Conservation (phyloP, 805 yeast genomes). For the Candida krabiensis region DNA sequence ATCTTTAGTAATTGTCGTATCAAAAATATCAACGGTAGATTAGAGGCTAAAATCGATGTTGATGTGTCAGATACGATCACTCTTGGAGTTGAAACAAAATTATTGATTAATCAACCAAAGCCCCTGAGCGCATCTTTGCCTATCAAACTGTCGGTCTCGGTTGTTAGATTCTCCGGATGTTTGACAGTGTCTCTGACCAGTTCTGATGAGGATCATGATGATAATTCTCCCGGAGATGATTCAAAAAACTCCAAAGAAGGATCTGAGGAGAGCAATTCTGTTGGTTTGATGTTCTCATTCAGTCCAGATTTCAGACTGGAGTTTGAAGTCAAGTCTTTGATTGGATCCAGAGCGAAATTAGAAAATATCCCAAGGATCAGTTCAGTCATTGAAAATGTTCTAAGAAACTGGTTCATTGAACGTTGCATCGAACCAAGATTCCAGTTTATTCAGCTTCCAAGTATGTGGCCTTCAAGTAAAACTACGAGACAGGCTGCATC, state of each 20-base stretch:
- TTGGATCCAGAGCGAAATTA: slow-evolving; percentile 89
- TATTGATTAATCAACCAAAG: slow-evolving; percentile 78
- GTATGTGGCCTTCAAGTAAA: slow-evolving; percentile 77
- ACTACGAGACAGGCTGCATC: slow-evolving; percentile 45
- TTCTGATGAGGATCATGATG: slow-evolving; percentile 13
- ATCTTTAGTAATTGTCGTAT: slow-evolving; percentile 92
- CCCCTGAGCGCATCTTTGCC: slow-evolving; percentile 87
- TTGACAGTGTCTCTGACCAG: slow-evolving; percentile 68
- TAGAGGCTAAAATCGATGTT: slow-evolving; percentile 89
- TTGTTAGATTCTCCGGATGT: slow-evolving; percentile 89
- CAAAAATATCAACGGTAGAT: slow-evolving; percentile 46
- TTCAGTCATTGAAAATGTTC: slow-evolving; percentile 74
- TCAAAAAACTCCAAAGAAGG: slow-evolving; percentile 6
- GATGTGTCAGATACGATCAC: slow-evolving; percentile 86
- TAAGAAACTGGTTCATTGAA: slow-evolving; percentile 88
- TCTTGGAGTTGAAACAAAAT: slow-evolving; percentile 77
- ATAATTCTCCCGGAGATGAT: not conserved
- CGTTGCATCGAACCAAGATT: slow-evolving; percentile 93
- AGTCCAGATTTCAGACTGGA: slow-evolving; percentile 89
- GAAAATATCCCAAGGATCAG: slow-evolving; percentile 93
- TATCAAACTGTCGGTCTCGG: slow-evolving; percentile 77
- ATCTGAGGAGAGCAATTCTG: slow-evolving; percentile 26
- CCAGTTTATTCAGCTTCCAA: slow-evolving; percentile 81
- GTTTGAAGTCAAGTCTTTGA: slow-evolving; percentile 81
- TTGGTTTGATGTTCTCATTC: slow-evolving; percentile 85